Conservation (phyloP, 495 filamentous ascomycete species). For the Astrothelium macrocarpum region DNA sequence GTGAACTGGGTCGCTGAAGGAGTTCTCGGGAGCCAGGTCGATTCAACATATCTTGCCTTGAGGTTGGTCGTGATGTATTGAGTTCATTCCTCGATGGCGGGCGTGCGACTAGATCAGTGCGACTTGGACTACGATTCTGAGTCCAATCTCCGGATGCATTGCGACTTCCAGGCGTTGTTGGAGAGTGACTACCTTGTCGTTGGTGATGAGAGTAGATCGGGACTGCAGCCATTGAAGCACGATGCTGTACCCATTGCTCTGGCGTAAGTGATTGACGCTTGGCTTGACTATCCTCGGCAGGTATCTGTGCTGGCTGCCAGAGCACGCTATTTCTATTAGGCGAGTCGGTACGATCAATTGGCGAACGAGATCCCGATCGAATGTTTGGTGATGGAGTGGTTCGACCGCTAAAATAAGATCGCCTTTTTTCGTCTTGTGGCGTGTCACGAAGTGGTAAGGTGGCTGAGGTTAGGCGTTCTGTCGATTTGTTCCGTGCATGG, state of each 20-base stretch:
- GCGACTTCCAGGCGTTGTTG: constrained; percentile 27
- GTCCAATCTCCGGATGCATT: constrained; percentile 2
- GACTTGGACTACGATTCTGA: constrained; percentile 14
- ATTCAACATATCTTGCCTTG: constrained; percentile 8
- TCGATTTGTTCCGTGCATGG: constrained; percentile 21
- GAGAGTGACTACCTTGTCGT: constrained; percentile 29
- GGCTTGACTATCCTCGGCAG: background rate
- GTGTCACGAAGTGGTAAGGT: constrained; percentile 1
- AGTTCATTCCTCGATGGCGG: constrained; percentile 45
- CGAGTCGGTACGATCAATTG: background rate
- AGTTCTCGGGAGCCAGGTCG: constrained; percentile 29
- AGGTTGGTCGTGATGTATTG: constrained; percentile 27
- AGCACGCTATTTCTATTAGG: constrained; percentile 24
- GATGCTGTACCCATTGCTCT: constrained; percentile 83
- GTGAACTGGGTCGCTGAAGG: constrained; percentile 32
- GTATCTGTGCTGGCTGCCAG: constrained; percentile 62
- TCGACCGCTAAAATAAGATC: constrained; percentile 19
- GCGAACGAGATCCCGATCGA: constrained; percentile 1
- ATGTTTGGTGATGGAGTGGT: constrained; percentile 13
- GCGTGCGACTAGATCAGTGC: constrained; percentile 23
- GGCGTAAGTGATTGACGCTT: constrained; percentile 41
- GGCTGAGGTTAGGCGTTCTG: constrained; percentile 6
- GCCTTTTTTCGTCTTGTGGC: constrained; percentile 14
- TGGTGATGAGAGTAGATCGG: constrained; percentile 38
- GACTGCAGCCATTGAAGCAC: constrained; percentile 44